Evolutionary conservation across 2,329 filamentous ascomycete genomes (phyloP), one percentile per base, ranked within the genome.

Genomic region (Colletotrichum sp.): DNA sequence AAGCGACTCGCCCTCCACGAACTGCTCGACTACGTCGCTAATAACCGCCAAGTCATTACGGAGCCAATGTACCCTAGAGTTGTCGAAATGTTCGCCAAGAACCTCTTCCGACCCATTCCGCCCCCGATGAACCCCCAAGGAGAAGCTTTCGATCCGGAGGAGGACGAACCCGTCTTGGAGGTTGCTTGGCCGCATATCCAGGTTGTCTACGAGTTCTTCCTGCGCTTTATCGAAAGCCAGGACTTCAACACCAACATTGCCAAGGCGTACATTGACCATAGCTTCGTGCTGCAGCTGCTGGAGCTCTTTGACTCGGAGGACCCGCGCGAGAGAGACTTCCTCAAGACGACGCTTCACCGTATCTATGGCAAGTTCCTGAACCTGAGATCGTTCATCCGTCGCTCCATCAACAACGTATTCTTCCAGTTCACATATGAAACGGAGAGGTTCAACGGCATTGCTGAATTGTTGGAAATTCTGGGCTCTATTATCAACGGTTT

Each of bases 241-340:
- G 97, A 99, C 85, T 99, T 99, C 90, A 99, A 99, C 89, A 99
- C 97, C 80, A 99, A 99, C 86, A 98, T 98, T 82, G 97, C 97
- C 80, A 99, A 99, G 88, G 95, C 96, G 77, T 98, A 98, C 85
- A 99, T 99, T 84, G 97, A 99, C 83, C 97, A 99, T 85, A 95
- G 95, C 84, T 99, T 99, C 83, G 97, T 99, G 62, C 91, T 99
- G 77, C 96, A 98, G 88, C 90, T 99, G 77, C 91, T 99, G n/a
- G 97, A 99, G 85, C 89, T 99, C 26, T 99, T 99, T 84, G 97
- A 99, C 84, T 99, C 97, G 0, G 97, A 99, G 87, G 97, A 99
- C 81, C 97, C 97, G 3, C 92, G 97, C 77, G 97, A 99, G 86
- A 92, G 97, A 78, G 97, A 99, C 84, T 99, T 99, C 84, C 89